These are phyloP conservation scores for Handroanthus guayacan DNA, from an alignment of 257 asterid species.

Conservation along the genomic window DNA sequence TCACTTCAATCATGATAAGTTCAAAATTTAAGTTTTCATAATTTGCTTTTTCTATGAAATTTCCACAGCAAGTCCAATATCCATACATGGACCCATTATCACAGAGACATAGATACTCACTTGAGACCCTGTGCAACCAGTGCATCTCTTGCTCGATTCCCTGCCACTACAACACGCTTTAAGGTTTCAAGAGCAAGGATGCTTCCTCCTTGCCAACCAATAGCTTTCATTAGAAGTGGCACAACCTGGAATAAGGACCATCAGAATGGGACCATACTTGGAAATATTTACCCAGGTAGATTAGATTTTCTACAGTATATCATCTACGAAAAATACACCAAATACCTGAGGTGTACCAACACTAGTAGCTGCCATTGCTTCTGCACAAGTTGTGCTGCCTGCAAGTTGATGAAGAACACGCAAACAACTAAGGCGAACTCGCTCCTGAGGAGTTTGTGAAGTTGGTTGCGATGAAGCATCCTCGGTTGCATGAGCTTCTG, in stretches of 20 bases:
- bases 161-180: slow-evolving; percentile 95
- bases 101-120: slow-evolving; percentile 51
- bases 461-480: slow-evolving; percentile 58
- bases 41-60: no score
- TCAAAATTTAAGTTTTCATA: no score
- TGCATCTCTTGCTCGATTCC: slow-evolving; percentile 97
- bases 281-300: slow-evolving; percentile 6
- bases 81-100: neutral
- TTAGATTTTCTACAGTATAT: neutral
- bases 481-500: slow-evolving; percentile 65
- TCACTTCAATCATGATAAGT: no score
- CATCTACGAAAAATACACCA: neutral
- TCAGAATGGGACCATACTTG: slow-evolving; percentile 30
- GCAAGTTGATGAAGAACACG: slow-evolving; percentile 99
- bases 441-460: slow-evolving; percentile 88
- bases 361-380: slow-evolving; percentile 99
- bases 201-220: slow-evolving; percentile 99
- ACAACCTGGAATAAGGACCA: slow-evolving; percentile 72
- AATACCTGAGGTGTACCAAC: slow-evolving; percentile 95
- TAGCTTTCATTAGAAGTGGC: slow-evolving; percentile 97
- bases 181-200: slow-evolving; percentile 98
- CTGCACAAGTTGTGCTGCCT: slow-evolving; percentile 96
- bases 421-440: slow-evolving; percentile 95
- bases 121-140: slow-evolving; percentile 98
- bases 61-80: no score